Conservation (phyloP, 2,329 filamentous ascomycete genomes). For the Botryosphaeria dothidea region DNA sequence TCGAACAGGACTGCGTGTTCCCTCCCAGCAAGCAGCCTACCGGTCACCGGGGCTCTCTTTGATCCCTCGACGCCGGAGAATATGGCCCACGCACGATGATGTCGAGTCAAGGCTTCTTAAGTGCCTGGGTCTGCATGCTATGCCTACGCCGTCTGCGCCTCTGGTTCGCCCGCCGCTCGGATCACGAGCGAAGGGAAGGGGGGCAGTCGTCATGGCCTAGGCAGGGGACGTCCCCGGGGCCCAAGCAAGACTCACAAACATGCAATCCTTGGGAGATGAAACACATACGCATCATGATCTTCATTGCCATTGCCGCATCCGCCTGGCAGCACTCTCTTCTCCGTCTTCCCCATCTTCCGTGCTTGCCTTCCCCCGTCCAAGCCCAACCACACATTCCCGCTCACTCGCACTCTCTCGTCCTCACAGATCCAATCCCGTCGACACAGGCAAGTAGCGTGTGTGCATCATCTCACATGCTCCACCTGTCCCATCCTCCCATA, state of each 20-base stretch:
- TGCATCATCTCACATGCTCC: too few relatives aligned
- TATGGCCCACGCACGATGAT: background rate
- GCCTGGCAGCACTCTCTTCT: background rate
- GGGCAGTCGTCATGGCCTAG: background rate
- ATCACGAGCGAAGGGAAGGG: background rate
- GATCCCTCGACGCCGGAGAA: background rate
- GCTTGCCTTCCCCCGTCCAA: background rate
- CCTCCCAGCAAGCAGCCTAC: background rate
- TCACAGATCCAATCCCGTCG: too few relatives aligned
- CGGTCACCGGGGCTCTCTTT: background rate
- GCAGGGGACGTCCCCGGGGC: background rate
- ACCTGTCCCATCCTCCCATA: too few relatives aligned
- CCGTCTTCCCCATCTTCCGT: background rate
- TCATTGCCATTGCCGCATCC: conserved; percentile 3
- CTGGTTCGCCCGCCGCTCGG: background rate
- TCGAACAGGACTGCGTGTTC: background rate
- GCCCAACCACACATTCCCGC: background rate
- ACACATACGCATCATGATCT: conserved; percentile 11
- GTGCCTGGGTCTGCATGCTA: background rate
- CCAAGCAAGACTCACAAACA: background rate
- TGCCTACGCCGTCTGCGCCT: background rate
- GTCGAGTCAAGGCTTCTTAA: background rate
- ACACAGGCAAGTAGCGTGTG: too few relatives aligned
- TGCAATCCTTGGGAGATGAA: conserved; percentile 4
- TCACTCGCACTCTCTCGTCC: background rate